phyloP scores from a whole-genome alignment of 257 asterid genomes.

The Lavandula angustifolia region DNA sequence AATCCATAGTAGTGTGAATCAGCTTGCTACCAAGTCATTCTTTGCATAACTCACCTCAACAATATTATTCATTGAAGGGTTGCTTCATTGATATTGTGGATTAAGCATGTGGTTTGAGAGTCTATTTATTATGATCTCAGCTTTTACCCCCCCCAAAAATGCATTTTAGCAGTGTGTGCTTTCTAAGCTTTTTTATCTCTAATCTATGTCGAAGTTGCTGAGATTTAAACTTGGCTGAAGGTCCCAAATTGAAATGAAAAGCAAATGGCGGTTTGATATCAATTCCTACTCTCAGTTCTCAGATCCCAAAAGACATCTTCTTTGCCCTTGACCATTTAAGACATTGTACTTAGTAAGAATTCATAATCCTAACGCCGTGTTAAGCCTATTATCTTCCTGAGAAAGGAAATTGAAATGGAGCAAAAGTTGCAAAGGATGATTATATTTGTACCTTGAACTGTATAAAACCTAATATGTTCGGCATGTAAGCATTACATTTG shows the following conservation, averaged over 20 bases:
- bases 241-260: not conserved
- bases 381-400: not conserved
- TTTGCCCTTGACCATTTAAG: not conserved
- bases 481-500: not conserved
- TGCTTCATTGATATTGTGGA: slow-evolving; percentile 19
- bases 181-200: too few species aligned
- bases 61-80: not conserved
- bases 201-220: not conserved
- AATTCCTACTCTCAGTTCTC: not conserved
- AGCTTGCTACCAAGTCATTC: not conserved
- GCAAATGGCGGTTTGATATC: not conserved
- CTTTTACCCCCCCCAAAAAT: not conserved
- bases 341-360: too few species aligned
- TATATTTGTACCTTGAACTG: not conserved
- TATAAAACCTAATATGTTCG: not conserved
- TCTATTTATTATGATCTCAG: too few species aligned
- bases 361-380: not conserved
- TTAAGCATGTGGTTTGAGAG: not conserved
- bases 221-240: not conserved
- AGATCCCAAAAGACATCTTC: not conserved
- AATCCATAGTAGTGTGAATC: slow-evolving; percentile 1
- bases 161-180: not conserved
- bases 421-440: not conserved
- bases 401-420: not conserved
- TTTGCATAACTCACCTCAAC: not conserved